Conservation (phyloP, 192 early-diverging fungal genomes). For the Linnemannia hyalina region DNA sequence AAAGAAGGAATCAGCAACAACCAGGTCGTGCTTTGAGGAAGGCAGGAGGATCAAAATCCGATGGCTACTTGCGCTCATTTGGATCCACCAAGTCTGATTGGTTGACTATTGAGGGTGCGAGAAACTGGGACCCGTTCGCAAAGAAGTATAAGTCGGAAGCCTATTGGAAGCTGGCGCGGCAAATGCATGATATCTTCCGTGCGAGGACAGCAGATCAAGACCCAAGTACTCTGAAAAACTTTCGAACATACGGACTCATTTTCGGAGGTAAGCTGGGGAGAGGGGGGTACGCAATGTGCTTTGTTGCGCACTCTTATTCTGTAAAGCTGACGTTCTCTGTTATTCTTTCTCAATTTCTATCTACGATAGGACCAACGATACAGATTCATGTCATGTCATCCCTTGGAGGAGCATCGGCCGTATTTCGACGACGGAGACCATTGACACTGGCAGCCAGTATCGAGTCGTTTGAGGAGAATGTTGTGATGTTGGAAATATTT, state of each 20-base stretch:
- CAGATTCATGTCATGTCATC: slow-evolving; percentile 17
- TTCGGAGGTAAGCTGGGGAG: slow-evolving; percentile 3
- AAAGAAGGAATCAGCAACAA: slow-evolving; percentile 19
- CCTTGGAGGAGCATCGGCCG: slow-evolving; percentile 12
- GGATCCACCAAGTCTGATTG: slow-evolving; percentile 10
- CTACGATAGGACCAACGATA: slow-evolving; percentile 1
- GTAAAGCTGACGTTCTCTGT: neutral
- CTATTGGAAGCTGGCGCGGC: slow-evolving; percentile 24
- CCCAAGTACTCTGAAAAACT: neutral
- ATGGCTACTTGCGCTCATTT: slow-evolving; percentile 28
- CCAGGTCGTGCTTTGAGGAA: slow-evolving; percentile 9
- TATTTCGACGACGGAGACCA: neutral
- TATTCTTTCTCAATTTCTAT: neutral
- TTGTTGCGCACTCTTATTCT: neutral
- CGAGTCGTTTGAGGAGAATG: neutral
- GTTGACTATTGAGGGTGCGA: slow-evolving; percentile 15
- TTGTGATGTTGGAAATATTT: slow-evolving; percentile 16
- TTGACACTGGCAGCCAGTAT: slow-evolving; percentile 8
- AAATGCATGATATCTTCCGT: slow-evolving; percentile 21
- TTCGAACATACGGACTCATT: neutral
- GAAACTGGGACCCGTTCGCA: slow-evolving; percentile 9
- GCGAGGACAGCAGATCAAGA: neutral
- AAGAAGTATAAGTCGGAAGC: slow-evolving; percentile 11
- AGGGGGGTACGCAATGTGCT: neutral
- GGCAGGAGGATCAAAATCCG: slow-evolving; percentile 12